A percentile compares a stretch with the other conserved stretches of the same genome.
These are phyloP conservation scores for Spergularia marina DNA, from an alignment of 148 eudicot species.

Conservation along the genomic window DNA sequence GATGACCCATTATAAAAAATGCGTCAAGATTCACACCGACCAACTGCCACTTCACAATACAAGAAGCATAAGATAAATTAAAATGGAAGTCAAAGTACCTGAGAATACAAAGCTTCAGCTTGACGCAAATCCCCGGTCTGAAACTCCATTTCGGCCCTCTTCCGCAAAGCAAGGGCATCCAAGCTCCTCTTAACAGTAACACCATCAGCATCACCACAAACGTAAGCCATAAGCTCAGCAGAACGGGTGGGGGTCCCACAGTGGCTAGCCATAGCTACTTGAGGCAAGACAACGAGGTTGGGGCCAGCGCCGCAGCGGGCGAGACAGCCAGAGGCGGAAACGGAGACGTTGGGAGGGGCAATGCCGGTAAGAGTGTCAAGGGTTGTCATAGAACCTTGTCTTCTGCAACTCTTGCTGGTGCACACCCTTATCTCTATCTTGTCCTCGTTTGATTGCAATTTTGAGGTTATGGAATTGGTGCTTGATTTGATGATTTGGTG, in stretches of 20 bases:
- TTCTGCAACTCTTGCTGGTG: constrained; percentile 51
- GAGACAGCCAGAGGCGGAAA: constrained; percentile 65
- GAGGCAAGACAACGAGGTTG: constrained; percentile 66
- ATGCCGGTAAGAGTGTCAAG: constrained; percentile 57
- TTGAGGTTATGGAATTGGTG: neutral
- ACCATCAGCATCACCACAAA: constrained; percentile 31
- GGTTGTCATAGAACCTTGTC: constrained; percentile 56
- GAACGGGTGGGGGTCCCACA: constrained; percentile 63
- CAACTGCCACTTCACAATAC: too few relatives aligned
- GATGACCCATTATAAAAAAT: too few relatives aligned
- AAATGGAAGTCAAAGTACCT: constrained; percentile 29
- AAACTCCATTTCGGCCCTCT: constrained; percentile 58
- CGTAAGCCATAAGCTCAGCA: constrained; percentile 28
- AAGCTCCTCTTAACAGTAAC: constrained; percentile 40
- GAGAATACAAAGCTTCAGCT: constrained; percentile 57
- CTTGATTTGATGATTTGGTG: neutral
- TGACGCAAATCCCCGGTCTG: constrained; percentile 27
- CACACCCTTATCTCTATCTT: constrained; percentile 64
- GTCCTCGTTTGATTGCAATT: constrained; percentile 1
- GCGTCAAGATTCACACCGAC: too few relatives aligned
- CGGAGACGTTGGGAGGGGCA: constrained; percentile 53
- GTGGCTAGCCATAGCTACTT: constrained; percentile 38
- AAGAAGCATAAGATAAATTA: too few relatives aligned
- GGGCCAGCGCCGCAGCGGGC: constrained; percentile 80
- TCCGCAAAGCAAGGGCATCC: constrained; percentile 71